Conservation (phyloP, 805 yeast genomes). For the Blastobotrys robertii region DNA sequence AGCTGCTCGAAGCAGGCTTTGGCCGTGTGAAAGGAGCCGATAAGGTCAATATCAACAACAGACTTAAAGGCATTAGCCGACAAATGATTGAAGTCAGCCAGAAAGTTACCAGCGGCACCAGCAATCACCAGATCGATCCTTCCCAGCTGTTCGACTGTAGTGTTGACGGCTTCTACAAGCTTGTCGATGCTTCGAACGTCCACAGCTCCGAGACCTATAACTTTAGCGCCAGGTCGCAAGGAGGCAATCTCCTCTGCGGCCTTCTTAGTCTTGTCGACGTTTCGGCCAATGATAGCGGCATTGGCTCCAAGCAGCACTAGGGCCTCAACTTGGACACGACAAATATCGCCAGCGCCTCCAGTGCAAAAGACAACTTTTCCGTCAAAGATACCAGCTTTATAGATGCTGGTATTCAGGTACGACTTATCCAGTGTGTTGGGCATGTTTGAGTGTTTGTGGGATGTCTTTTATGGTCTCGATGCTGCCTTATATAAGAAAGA, state of each 20-base stretch:
- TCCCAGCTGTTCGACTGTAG: slow-evolving; percentile 61
- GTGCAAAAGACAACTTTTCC: slow-evolving; percentile 87
- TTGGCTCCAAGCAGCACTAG: slow-evolving; percentile 74
- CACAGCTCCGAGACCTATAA: slow-evolving; percentile 57
- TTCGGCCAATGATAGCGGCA: slow-evolving; percentile 80
- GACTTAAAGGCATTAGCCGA: slow-evolving; percentile 83
- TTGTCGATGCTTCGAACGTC: slow-evolving; percentile 69
- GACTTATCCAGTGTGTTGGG: slow-evolving; percentile 9
- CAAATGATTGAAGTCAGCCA: slow-evolving; percentile 67
- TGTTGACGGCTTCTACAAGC: slow-evolving; percentile 52
- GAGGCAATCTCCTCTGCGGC: slow-evolving; percentile 60
- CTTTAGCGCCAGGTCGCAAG: slow-evolving; percentile 52
- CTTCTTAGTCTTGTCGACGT: slow-evolving; percentile 48
- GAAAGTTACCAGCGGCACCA: slow-evolving; percentile 94
- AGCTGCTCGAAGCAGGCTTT: slow-evolving; percentile 71
- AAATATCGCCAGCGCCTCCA: slow-evolving; percentile 96
- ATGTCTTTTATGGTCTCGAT: no score
- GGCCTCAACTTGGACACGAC: slow-evolving; percentile 83
- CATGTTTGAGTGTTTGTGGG: slow-evolving; percentile 2
- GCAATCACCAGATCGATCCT: slow-evolving; percentile 79
- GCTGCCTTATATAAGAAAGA: no score
- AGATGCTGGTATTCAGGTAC: slow-evolving; percentile 21
- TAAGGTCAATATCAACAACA: slow-evolving; percentile 74
- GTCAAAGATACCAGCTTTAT: slow-evolving; percentile 56
- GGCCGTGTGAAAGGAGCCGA: slow-evolving; percentile 84